Evolutionary conservation across 2,329 filamentous ascomycete species (phyloP).

Genomic region (Pyrenophora teres): DNA sequence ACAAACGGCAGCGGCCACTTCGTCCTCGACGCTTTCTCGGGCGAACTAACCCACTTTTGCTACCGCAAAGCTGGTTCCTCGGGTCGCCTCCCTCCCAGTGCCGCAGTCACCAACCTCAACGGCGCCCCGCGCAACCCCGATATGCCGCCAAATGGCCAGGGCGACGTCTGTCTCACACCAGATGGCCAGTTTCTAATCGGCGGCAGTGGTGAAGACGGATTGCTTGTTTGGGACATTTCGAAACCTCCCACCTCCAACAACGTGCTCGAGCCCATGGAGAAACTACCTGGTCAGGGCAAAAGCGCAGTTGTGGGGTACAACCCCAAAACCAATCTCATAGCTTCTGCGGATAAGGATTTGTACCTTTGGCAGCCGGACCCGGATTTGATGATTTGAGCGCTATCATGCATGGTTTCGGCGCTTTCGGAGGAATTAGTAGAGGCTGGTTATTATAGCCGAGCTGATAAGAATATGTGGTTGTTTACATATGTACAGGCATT

Average conservation of each 20-base stretch:
- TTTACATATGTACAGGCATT: no score
- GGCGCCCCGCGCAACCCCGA: conserved; percentile 53
- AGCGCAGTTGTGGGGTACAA: conserved; percentile 83
- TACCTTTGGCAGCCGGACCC: conserved; percentile 55
- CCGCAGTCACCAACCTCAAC: conserved; percentile 56
- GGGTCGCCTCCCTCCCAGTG: conserved; percentile 53
- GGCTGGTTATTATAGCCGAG: no score
- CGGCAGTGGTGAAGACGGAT: conserved; percentile 70
- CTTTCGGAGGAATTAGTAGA: no score
- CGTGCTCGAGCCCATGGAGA: conserved; percentile 66
- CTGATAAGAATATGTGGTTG: no score
- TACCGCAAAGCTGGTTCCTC: conserved; percentile 52
- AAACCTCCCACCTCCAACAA: conserved; percentile 59
- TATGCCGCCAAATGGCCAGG: conserved; percentile 53
- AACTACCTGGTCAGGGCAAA: conserved; percentile 65
- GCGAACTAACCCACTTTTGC: conserved; percentile 75
- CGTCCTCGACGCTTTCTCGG: conserved; percentile 90
- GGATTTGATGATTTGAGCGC: conserved; percentile 45
- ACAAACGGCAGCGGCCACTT: conserved; percentile 87
- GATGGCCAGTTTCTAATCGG: conserved; percentile 89
- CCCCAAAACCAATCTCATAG: conserved; percentile 88
- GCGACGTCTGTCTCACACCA: conserved; percentile 86
- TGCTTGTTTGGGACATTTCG: conserved; percentile 83
- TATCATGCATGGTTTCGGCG: no score
- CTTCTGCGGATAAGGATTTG: conserved; percentile 83